Conservation (phyloP, 495 filamentous ascomycete genomes). For the Neurospora sp. region DNA sequence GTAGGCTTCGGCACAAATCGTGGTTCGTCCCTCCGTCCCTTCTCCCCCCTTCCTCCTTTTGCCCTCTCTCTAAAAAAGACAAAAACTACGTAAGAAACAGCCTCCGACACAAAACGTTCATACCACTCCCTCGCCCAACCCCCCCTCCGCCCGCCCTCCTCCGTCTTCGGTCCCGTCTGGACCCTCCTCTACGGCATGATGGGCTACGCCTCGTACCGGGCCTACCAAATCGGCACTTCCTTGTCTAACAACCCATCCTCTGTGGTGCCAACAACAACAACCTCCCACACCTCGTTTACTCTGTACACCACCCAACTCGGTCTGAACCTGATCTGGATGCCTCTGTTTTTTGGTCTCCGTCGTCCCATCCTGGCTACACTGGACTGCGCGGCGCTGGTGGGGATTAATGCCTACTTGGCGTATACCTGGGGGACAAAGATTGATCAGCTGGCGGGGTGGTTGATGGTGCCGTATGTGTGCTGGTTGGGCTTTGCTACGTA, state of each 20-base stretch:
- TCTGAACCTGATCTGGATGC: constrained; percentile 86
- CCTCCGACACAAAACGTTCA: constrained; percentile 40
- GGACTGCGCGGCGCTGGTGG: constrained; percentile 64
- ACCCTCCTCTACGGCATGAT: constrained; percentile 77
- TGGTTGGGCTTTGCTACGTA: constrained; percentile 86
- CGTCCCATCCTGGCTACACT: constrained; percentile 62
- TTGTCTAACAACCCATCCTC: constrained; percentile 2
- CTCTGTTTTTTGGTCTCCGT: constrained; percentile 71
- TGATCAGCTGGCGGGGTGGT: constrained; percentile 59
- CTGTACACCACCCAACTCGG: constrained; percentile 78
- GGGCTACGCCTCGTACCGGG: constrained; percentile 78
- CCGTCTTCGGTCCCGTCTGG: constrained; percentile 79
- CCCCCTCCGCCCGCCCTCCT: constrained; percentile 65
- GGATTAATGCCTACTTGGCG: constrained; percentile 56
- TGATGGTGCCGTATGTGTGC: constrained; percentile 64
- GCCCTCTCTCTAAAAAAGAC: background rate
- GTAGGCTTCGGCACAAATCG: constrained; percentile 52
- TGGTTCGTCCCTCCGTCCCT: constrained; percentile 22
- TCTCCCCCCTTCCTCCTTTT: background rate
- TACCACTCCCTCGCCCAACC: constrained; percentile 69
- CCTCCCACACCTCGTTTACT: constrained; percentile 53
- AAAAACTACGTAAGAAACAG: constrained; percentile 18
- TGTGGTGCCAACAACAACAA: constrained; percentile 11
- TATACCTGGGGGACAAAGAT: constrained; percentile 59
- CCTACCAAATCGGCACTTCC: constrained; percentile 44